Conservation (phyloP, 2,329 filamentous ascomycete species). For the Alternaria angustiovoidea region DNA sequence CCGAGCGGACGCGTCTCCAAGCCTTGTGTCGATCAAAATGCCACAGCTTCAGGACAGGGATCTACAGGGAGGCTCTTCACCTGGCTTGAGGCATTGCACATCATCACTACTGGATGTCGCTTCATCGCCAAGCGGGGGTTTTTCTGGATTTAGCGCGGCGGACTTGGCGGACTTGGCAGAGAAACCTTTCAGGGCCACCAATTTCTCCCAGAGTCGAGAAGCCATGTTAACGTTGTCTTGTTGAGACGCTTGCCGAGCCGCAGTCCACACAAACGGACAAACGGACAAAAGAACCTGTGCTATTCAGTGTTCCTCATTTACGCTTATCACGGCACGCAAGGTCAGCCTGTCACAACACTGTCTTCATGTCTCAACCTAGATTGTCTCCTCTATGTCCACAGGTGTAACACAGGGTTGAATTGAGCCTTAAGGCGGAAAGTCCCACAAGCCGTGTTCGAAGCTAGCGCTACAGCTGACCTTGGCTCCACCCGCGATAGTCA, state of each 20-base stretch:
- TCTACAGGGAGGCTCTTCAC: constrained; percentile 5
- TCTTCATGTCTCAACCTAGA: neutral
- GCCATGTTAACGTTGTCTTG: neutral
- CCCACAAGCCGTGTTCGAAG: constrained; percentile 9
- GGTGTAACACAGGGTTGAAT: constrained; percentile 5
- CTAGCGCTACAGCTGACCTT: constrained; percentile 6
- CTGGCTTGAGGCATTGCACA: constrained; percentile 4
- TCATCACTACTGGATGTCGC: constrained; percentile 2
- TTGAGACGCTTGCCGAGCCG: constrained; percentile 2
- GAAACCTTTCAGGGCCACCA: neutral
- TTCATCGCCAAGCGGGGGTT: constrained; percentile 3
- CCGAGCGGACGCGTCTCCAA: constrained; percentile 3
- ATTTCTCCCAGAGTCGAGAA: neutral
- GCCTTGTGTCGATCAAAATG: neutral
- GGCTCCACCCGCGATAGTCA: neutral
- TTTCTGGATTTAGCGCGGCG: constrained; percentile 2
- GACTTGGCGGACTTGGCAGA: constrained; percentile 9
- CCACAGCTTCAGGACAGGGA: neutral
- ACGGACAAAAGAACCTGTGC: neutral
- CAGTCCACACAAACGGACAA: neutral
- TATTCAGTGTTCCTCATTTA: neutral
- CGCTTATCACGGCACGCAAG: neutral
- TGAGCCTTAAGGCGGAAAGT: constrained; percentile 7
- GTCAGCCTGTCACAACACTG: neutral
- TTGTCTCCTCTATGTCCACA: neutral